Conservation (phyloP, 345 rosid genomes). For the Lenwebbia sp. region DNA sequence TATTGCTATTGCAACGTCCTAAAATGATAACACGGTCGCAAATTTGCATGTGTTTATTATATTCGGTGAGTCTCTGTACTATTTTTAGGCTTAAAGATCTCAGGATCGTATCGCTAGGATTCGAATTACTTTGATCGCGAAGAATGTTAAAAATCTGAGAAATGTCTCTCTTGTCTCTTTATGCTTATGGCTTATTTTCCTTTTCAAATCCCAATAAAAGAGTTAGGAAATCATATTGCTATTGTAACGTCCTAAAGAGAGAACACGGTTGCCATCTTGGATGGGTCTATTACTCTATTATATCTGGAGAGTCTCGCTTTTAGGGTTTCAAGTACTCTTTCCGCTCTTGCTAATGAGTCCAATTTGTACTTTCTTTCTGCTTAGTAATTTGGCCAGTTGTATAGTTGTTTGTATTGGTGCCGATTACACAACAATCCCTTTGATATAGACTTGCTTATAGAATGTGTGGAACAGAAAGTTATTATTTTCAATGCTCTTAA, state of each 20-base stretch:
- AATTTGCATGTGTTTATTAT: not conserved
- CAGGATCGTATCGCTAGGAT: too few species aligned
- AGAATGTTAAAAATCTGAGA: too few species aligned
- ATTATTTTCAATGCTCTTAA: not conserved
- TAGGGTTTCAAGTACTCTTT: not conserved
- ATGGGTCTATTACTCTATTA: too few species aligned
- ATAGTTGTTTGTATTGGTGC: not conserved
- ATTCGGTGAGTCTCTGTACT: not conserved
- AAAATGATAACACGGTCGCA: not conserved
- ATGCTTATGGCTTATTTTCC: too few species aligned
- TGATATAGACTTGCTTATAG: not conserved
- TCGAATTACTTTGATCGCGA: too few species aligned
- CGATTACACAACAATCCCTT: not conserved
- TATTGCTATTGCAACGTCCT: not conserved
- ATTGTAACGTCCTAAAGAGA: too few species aligned
- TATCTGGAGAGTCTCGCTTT: not conserved
- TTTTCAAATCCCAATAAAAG: too few species aligned
- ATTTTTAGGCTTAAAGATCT: too few species aligned
- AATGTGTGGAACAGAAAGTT: not conserved
- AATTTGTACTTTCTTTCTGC: not conserved
- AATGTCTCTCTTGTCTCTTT: too few species aligned
- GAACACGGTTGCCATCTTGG: too few species aligned
- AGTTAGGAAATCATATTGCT: too few species aligned
- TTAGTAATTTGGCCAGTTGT: not conserved
- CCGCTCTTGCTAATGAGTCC: not conserved